phyloP scores from a whole-genome alignment of 208 protist genomes.

The Leishmania amazonensis region DNA sequence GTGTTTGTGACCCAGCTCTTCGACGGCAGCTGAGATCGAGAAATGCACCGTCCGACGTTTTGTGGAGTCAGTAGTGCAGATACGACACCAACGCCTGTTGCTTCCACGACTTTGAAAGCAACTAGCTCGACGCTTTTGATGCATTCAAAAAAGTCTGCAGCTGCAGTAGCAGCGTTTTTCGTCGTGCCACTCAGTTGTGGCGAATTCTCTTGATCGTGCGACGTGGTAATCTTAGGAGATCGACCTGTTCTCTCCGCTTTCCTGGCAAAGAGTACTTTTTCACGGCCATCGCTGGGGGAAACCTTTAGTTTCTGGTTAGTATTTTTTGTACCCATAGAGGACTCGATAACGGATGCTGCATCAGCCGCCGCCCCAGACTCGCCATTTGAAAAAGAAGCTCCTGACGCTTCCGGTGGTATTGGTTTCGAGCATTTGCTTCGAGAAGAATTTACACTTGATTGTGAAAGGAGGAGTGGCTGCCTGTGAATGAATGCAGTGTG shows the following conservation, averaged over 20 bases:
- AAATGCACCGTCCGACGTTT: constrained; percentile 3
- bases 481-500: constrained; percentile 10
- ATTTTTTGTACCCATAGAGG: not conserved
- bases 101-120: constrained; percentile 16
- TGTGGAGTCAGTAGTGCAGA: constrained; percentile 11
- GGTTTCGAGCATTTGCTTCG: not conserved
- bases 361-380: not conserved
- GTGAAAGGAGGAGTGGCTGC: not conserved
- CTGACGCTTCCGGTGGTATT: not conserved
- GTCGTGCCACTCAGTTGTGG: not conserved
- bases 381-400: not conserved
- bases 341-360: too few species aligned
- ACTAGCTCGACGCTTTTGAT: constrained; percentile 5
- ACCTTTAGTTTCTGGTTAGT: not conserved
- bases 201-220: not conserved
- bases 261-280: not conserved
- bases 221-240: not conserved
- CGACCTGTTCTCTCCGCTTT: not conserved
- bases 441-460: not conserved
- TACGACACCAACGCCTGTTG: constrained; percentile 13
- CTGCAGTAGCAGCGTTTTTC: not conserved
- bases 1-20: constrained; percentile 30
- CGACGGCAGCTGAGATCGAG: constrained; percentile 11
- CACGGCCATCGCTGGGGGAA: not conserved
- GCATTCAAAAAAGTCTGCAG: not conserved